Base-by-base conservation (phyloP, 768 basidiomycete genomes). In the Rhodotorula graminis region DNA sequence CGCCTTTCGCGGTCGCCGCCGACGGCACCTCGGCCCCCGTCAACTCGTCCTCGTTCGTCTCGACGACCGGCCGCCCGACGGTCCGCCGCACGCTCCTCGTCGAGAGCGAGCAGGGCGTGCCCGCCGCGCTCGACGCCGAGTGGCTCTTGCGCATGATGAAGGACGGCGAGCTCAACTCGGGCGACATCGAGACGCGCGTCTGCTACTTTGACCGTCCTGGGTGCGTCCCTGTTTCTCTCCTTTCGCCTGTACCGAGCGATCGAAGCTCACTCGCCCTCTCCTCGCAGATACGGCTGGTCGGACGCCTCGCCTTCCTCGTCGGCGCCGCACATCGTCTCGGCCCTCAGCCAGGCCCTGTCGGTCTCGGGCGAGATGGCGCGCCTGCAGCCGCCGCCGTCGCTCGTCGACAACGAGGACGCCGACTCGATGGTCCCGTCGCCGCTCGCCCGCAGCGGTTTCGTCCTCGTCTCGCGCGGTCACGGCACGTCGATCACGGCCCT, bases 201-300 rank as follows among this genome's bases (percentile, higher is more conserved):
- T 76, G 75, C 61, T 73, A n/a, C 42, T 76, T 69, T 69, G 75
- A 76, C 53, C 42, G 75, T 2, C 75, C 75, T 4, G 75, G 75
- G 69, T 70, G 18, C 46, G 62, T 63, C 8, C 9, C n/a, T n/a
- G n/a, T n/a, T 64, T 23, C 57, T 8, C 23, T 59, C 18, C 44
- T 16, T 29, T 3, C 21, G 12, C 8, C n/a, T 33, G 21, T 2
- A 15, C 10, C 15, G 3, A 47, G 19, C 10, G 42, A 37, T 42
- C 27, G 53, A 31, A 55, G 23, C 15, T 64, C 3, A 5, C 47
- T 5, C 0, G 10, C 58, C 46, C 37, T 53, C 10, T 50, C 49
- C 21, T 12, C 47, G 29, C 52, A 69, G 73, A 4, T 76, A 76
- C 66, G 75, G 75, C 42, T 76, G 67, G 61, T 73, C 71, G 23